Evolutionary conservation across 1,284 basidiomycete species (phyloP).

Genomic region (Laetiporus sulphureus): DNA sequence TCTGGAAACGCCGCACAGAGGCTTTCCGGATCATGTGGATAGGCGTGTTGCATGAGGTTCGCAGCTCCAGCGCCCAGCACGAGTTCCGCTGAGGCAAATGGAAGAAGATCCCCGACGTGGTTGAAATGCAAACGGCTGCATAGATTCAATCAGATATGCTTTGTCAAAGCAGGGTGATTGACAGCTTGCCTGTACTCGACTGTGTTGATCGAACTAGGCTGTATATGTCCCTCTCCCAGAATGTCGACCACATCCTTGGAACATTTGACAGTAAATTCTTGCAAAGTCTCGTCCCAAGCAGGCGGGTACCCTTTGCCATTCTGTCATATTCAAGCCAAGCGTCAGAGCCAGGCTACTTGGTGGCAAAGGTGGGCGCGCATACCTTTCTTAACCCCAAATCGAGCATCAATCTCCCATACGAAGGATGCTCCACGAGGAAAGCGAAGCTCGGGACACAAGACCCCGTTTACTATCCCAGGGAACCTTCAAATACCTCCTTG

Average conservation of each 20-base stretch:
- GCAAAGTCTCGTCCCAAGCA: slow-evolving; percentile 6
- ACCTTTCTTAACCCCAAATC: slow-evolving; percentile 9
- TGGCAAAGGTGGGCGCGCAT: too few species aligned
- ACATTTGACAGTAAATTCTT: slow-evolving; percentile 5
- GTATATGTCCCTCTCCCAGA: slow-evolving; percentile 1
- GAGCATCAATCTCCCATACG: slow-evolving; percentile 4
- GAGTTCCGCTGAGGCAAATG: slow-evolving; percentile 22
- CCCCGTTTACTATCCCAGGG: slow-evolving; percentile 1
- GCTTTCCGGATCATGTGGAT: slow-evolving; percentile 19
- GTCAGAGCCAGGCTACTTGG: too few species aligned
- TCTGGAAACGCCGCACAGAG: slow-evolving; percentile 19
- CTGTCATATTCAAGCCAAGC: background rate
- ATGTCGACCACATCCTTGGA: slow-evolving; percentile 4
- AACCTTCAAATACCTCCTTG: slow-evolving; percentile 7
- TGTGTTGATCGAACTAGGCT: slow-evolving; percentile 1
- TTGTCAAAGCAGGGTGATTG: background rate
- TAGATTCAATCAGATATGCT: background rate
- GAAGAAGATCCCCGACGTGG: slow-evolving; percentile 26
- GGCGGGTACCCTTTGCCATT: slow-evolving; percentile 6
- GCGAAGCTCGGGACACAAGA: slow-evolving; percentile 6
- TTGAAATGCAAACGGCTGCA: slow-evolving; percentile 28
- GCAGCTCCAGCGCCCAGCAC: slow-evolving; percentile 20
- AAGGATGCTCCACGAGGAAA: slow-evolving; percentile 5
- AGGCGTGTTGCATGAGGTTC: slow-evolving; percentile 13
- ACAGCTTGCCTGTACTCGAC: slow-evolving; percentile 5